Base-by-base conservation (phyloP, 805 yeast genomes). In the Starmerella khaoyaiensis region DNA sequence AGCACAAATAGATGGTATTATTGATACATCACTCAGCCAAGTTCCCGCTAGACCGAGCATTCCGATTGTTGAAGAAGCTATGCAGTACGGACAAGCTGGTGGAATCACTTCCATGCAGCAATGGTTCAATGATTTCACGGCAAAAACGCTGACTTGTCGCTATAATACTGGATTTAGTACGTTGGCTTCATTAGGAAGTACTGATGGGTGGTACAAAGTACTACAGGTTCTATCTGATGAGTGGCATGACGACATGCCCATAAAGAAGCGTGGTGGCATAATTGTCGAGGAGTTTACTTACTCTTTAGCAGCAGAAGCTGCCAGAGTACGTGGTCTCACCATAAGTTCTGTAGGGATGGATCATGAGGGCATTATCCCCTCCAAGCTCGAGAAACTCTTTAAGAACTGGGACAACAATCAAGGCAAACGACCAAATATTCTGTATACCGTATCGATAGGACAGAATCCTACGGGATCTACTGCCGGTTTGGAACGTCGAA, bases 21-120 rank as follows among this genome's bases (percentile, higher is more conserved):
- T 9, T 12, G 36, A 36, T 26, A 24, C 28, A 3, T 5, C 33
- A 4, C 23, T 30, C 4, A 28, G 27, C n/a, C 39, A 37, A 18
- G 30, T 36, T n/a, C 22, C 24, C 6, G 23, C 50, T 1, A 18
- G 24, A 12, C 40, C 51, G 5, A 28, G 27, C 17, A 40, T 27
- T 5, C 21, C 19, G 4, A 44, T 38, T 9, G 67, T 90, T 50
- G 69, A 80, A 17, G 70, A 79, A 52, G 75, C 94, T 15, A 68
- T 90, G 59, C 98, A 87, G 63, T 87, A 87, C 60, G 96, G 97
- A 33, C 64, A 57, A 62, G 76, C 94, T 35, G 74, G 72, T 45
- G 98, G 98, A 36, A 79, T 76, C 43, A 73, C 78, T 3, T 84
- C 78, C 51, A 54, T 87, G 32, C 52, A 74, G 33, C 54, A 63